phyloP scores from a whole-genome alignment of 106 monocot genomes.

The Allium sativum region DNA sequence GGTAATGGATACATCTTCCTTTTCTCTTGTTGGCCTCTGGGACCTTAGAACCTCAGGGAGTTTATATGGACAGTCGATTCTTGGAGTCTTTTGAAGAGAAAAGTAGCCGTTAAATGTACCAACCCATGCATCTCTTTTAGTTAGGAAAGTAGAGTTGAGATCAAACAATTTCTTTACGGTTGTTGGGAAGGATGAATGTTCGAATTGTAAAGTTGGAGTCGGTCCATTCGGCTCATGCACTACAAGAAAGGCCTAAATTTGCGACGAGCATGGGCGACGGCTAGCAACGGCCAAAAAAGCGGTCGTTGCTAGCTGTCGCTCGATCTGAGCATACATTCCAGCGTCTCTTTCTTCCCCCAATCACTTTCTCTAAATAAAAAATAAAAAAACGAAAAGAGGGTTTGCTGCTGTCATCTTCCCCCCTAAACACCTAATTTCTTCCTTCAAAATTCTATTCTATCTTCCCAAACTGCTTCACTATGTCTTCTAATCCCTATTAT shows the following conservation, averaged over 20 bases:
- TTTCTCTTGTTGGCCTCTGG: slow-evolving; percentile 63
- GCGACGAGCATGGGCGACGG: too few relatives aligned
- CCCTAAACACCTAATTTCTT: too few relatives aligned
- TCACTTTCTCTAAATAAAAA: too few relatives aligned
- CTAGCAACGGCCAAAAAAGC: too few relatives aligned
- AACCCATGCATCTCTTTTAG: slow-evolving; percentile 90
- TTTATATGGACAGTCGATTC: slow-evolving; percentile 88
- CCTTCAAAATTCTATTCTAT: too few relatives aligned
- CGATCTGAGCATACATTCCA: too few relatives aligned
- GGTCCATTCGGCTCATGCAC: slow-evolving; percentile 84
- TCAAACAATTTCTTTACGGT: slow-evolving; percentile 56
- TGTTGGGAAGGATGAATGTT: slow-evolving; percentile 66
- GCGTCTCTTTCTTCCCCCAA: too few relatives aligned
- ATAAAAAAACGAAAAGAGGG: too few relatives aligned
- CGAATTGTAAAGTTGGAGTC: slow-evolving; percentile 53
- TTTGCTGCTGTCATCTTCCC: too few relatives aligned
- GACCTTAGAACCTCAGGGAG: slow-evolving; percentile 65
- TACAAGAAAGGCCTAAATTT: slow-evolving; percentile 37
- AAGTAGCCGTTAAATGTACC: slow-evolving; percentile 68
- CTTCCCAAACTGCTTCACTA: too few relatives aligned
- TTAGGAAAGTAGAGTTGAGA: slow-evolving; percentile 70
- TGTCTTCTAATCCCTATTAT: too few relatives aligned
- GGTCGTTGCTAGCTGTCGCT: too few relatives aligned
- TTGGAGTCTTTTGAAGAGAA: slow-evolving; percentile 55
- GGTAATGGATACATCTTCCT: slow-evolving; percentile 50